Percentiles rank a stretch among this genome's conserved stretches.
Conservation (phyloP, 805 yeast species). For the Suhomyces emberorum region DNA sequence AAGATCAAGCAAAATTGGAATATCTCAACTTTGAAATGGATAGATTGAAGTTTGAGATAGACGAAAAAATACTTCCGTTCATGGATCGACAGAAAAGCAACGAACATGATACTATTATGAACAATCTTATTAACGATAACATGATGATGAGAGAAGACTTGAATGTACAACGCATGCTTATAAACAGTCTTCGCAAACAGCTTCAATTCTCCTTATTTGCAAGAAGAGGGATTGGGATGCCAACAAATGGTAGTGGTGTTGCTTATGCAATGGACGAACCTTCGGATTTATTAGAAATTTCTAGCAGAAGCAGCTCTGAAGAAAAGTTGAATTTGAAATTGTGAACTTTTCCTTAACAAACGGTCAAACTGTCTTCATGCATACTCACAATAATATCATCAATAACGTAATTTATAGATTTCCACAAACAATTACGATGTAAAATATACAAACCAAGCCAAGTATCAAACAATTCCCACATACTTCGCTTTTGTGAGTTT, state of each 20-base stretch:
- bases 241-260: not conserved
- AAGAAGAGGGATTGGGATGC: conserved; percentile 25
- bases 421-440: too few species aligned
- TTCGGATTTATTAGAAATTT: conserved; percentile 23
- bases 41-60: conserved; percentile 40
- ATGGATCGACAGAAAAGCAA: conserved; percentile 21
- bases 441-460: too few species aligned
- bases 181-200: conserved; percentile 49
- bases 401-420: too few species aligned
- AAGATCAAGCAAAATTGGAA: conserved; percentile 27
- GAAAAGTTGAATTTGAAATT: conserved; percentile 35
- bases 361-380: too few species aligned
- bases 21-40: conserved; percentile 43
- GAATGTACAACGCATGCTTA: conserved; percentile 40
- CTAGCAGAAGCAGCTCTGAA: conserved; percentile 29
- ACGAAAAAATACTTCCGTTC: conserved; percentile 36
- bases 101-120: conserved; percentile 24
- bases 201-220: conserved; percentile 47
- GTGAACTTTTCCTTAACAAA: too few species aligned
- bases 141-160: conserved; percentile 46
- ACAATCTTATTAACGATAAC: conserved; percentile 33
- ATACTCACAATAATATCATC: too few species aligned
- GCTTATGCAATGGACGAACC: conserved; percentile 2
- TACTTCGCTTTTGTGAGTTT: too few species aligned
- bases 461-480: too few species aligned